These are phyloP conservation scores for Baeospora myosura DNA, from an alignment of 1,284 basidiomycete species.

Conservation along the genomic window DNA sequence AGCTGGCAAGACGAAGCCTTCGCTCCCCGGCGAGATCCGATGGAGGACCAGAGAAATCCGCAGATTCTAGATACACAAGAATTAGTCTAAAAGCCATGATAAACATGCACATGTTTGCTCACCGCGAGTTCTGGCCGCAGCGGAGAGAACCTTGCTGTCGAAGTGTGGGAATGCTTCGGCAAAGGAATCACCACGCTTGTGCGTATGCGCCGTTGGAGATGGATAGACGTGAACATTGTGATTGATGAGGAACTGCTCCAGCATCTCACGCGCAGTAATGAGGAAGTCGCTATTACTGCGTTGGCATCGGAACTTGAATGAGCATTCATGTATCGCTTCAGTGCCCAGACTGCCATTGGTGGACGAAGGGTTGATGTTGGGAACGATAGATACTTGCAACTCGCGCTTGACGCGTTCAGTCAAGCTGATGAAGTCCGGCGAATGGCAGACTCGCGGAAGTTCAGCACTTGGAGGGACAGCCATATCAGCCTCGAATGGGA, in stretches of 20 bases:
- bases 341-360: slow-evolving; percentile 32
- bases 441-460: slow-evolving; percentile 65
- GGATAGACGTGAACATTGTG: slow-evolving; percentile 78
- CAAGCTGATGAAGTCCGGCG: slow-evolving; percentile 77
- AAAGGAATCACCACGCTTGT: slow-evolving; percentile 86
- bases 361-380: slow-evolving; percentile 55
- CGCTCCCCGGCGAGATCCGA: slow-evolving; percentile 68
- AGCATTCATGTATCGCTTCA: slow-evolving; percentile 66
- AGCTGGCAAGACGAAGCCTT: slow-evolving; percentile 75
- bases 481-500: slow-evolving; percentile 96
- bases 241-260: slow-evolving; percentile 86
- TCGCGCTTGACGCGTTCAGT: slow-evolving; percentile 90
- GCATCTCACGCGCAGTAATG: slow-evolving; percentile 81
- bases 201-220: slow-evolving; percentile 63
- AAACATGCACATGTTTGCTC: slow-evolving; percentile 35
- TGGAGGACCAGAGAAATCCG: slow-evolving; percentile 58
- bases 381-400: slow-evolving; percentile 82
- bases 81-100: slow-evolving; percentile 9
- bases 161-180: slow-evolving; percentile 96
- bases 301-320: slow-evolving; percentile 94
- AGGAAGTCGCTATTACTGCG: slow-evolving; percentile 91
- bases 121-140: slow-evolving; percentile 53
- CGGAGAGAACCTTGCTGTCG: slow-evolving; percentile 87
- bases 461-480: slow-evolving; percentile 81
- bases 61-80: slow-evolving; percentile 46